Base-by-base conservation (phyloP, 352 stramenopile species). In the Phytophthora macrochlamydospora region DNA sequence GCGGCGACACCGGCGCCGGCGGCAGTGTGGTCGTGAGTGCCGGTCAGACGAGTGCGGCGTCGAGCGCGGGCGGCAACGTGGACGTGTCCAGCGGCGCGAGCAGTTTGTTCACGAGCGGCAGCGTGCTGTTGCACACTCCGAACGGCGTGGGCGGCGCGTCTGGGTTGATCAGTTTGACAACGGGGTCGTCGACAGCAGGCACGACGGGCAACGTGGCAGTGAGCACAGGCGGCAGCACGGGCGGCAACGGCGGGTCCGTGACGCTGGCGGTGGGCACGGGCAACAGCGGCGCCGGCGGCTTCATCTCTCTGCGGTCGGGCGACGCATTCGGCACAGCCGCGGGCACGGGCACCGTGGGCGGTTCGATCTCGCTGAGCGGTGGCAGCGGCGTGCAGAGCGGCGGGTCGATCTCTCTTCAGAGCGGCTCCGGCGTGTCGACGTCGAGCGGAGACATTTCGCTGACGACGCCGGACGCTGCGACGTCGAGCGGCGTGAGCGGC, bases 361-460 rank as follows among this genome's bases (percentile, higher is more conserved):
- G 69, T n/a, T 58, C 62, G 28, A 69, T 65, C 30, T 46, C 55
- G 29, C 51, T 45, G 28, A 56, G 55, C n/a, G 51, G 37, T 43
- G 37, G 44, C 14, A 76, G 63, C 29, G 68, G 68, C 13, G 65
- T 62, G 29, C 67, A 53, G 43, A 78, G 60, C 51, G 70, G 70
- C 42, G 28, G 37, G 37, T 43, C 31, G 5, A 31, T 54, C 14
- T 62, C 42, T 7, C 53, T 79, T 8, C 59, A 62, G 14, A 69
- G 62, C 11, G 65, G 67, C 33, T 54, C 55, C 13, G 51, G 62
- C 2, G 43, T 45, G 11, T 51, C 56, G 37, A 63, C 62, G 13
- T 56, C 57, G 24, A 66, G 71, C 37, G 71, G 71, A 14, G 51
- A 69, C 42, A 58, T 79, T 2, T 59, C 56, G 18, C 37, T 43